These are phyloP conservation scores for Diaporthe destruens DNA, from an alignment of 2,329 filamentous ascomycete species.

Conservation along the genomic window DNA sequence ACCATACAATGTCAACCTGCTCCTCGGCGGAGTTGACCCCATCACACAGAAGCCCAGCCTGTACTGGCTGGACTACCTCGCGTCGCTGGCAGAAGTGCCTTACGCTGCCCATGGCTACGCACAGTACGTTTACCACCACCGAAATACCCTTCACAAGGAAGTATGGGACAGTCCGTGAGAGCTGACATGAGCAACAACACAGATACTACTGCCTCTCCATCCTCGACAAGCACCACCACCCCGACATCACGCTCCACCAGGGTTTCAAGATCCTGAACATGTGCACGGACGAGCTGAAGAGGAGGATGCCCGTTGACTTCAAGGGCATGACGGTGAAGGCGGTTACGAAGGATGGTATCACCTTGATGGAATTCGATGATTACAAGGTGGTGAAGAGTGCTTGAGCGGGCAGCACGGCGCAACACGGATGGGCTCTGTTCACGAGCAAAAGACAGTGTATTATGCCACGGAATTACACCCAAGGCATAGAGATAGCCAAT, in stretches of 20 bases:
- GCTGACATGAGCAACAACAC: constrained; percentile 44
- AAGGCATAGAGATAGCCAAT: constrained; percentile 39
- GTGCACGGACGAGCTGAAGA: constrained; percentile 97
- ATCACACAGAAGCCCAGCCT: constrained; percentile 91
- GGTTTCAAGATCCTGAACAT: constrained; percentile 92
- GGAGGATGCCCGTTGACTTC: constrained; percentile 97
- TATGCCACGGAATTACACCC: constrained; percentile 43
- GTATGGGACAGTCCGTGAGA: neutral
- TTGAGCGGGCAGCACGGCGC: constrained; percentile 52
- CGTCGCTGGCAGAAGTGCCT: constrained; percentile 86
- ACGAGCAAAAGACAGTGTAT: constrained; percentile 44
- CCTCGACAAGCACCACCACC: constrained; percentile 98
- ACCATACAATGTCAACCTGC: constrained; percentile 96
- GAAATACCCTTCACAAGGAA: neutral
- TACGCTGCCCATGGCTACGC: constrained; percentile 99
- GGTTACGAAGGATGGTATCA: constrained; percentile 92
- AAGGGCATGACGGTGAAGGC: constrained; percentile 97
- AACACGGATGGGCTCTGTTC: constrained; percentile 23
- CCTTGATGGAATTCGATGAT: constrained; percentile 87
- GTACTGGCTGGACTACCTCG: constrained; percentile 98
- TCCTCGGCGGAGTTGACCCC: constrained; percentile 92
- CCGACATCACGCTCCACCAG: constrained; percentile 88
- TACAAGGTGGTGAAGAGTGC: constrained; percentile 76
- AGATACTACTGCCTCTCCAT: constrained; percentile 98
- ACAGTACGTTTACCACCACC: constrained; percentile 73